Conservation (phyloP, 768 basidiomycete genomes). For the Cystobasidium tubakii region DNA sequence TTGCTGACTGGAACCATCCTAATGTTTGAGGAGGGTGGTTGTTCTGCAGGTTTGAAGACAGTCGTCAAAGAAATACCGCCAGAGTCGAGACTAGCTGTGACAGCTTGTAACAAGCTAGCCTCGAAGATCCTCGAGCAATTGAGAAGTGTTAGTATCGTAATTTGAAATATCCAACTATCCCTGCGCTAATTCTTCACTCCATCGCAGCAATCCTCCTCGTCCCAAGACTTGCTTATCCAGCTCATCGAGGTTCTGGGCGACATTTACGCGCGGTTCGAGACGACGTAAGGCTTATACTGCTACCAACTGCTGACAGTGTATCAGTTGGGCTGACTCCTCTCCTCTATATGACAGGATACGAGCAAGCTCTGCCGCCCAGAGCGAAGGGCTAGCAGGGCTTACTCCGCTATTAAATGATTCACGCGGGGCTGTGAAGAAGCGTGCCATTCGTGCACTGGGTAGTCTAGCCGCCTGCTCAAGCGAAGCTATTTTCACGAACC, state of each 20-base stretch:
- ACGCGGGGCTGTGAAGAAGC: slow-evolving; percentile 83
- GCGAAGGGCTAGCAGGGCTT: slow-evolving; percentile 72
- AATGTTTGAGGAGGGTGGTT: neutral
- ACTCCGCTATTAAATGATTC: slow-evolving; percentile 58
- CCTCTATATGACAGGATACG: slow-evolving; percentile 13
- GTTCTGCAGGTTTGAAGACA: slow-evolving; percentile 72
- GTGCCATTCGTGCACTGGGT: slow-evolving; percentile 73
- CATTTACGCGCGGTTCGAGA: slow-evolving; percentile 46
- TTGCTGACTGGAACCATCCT: slow-evolving; percentile 10
- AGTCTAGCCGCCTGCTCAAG: slow-evolving; percentile 54
- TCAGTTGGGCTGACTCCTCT: neutral
- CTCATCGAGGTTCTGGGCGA: slow-evolving; percentile 47
- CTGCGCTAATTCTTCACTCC: neutral
- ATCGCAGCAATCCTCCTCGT: slow-evolving; percentile 35
- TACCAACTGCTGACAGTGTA: neutral
- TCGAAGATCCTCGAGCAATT: slow-evolving; percentile 76
- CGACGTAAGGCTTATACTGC: slow-evolving; percentile 26
- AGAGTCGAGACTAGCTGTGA: slow-evolving; percentile 69
- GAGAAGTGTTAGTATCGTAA: slow-evolving; percentile 57
- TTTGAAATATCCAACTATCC: neutral
- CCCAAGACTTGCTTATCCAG: slow-evolving; percentile 49
- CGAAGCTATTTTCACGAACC: slow-evolving; percentile 34
- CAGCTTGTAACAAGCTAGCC: slow-evolving; percentile 74
- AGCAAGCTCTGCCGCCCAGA: slow-evolving; percentile 56
- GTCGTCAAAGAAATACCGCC: slow-evolving; percentile 84